Percentiles rank a stretch among this genome's conserved stretches.
phyloP scores from a whole-genome alignment of 75 land plant genomes.

The Selaginella moellendorffii region DNA sequence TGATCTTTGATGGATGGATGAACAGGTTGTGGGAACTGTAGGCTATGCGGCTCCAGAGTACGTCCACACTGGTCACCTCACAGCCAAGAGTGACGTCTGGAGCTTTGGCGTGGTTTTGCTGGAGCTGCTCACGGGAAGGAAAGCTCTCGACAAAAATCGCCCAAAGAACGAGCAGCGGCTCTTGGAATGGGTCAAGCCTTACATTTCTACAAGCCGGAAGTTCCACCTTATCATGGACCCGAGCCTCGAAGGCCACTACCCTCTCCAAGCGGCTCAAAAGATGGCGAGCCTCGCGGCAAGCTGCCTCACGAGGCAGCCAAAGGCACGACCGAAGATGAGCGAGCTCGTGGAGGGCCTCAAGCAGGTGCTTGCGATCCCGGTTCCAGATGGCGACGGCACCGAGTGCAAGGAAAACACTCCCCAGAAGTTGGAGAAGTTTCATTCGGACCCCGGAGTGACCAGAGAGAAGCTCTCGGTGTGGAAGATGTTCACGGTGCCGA shows the following conservation, averaged over 20 bases:
- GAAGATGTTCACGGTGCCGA: too few relatives aligned
- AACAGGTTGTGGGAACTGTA: conserved; percentile 4
- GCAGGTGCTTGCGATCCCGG: not conserved
- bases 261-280: conserved; percentile 37
- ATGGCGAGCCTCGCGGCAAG: conserved; percentile 40
- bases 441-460: too few relatives aligned
- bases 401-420: not conserved
- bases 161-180: conserved; percentile 39
- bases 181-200: conserved; percentile 56
- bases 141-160: conserved; percentile 42
- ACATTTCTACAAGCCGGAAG: conserved; percentile 39
- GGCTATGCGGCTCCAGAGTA: not conserved
- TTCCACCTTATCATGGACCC: conserved; percentile 57
- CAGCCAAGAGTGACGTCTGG: conserved; percentile 49
- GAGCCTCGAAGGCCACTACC: conserved; percentile 36
- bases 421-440: not conserved
- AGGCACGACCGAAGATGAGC: conserved; percentile 37
- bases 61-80: conserved; percentile 33
- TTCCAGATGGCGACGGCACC: too few relatives aligned
- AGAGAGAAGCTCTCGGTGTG: too few relatives aligned
- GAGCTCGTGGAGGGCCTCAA: conserved; percentile 21
- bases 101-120: conserved; percentile 65
- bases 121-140: conserved; percentile 48
- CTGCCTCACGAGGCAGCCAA: conserved; percentile 36
- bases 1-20: not conserved